Evolutionary conservation across 208 protist genomes (phyloP).

Genomic region (Tritrichomonas musculus): DNA sequence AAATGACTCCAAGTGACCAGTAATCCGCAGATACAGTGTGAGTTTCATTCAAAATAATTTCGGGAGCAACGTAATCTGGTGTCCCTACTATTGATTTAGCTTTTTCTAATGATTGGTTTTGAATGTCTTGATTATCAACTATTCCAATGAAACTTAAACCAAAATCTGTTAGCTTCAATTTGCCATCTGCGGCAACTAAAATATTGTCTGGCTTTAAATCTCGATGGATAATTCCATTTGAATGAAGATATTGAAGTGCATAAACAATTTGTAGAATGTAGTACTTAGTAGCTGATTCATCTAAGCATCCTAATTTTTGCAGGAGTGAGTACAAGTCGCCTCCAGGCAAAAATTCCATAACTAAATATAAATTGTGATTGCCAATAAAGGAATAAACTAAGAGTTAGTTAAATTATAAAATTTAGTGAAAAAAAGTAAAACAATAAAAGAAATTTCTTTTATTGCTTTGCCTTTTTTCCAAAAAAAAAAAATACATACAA

Average conservation of each 20-base stretch:
- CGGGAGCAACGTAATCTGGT: background rate
- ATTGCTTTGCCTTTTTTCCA: no score
- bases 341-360: background rate
- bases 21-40: background rate
- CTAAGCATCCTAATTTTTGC: background rate
- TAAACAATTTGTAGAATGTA: background rate
- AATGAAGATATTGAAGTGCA: background rate
- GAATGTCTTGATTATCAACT: background rate
- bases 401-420: background rate
- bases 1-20: background rate
- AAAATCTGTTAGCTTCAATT: background rate
- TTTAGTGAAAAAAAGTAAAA: no score
- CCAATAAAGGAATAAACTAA: background rate
- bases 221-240: background rate
- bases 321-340: background rate
- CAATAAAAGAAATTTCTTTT: no score
- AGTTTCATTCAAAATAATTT: background rate
- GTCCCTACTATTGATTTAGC: background rate
- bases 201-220: slow-evolving; percentile 19
- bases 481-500: background rate
- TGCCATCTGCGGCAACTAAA: background rate
- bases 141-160: background rate
- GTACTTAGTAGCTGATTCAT: background rate
- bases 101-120: background rate
- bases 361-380: background rate